Conservation (phyloP, 1,139 yeast species). For the Suhomyces bokatorum region DNA sequence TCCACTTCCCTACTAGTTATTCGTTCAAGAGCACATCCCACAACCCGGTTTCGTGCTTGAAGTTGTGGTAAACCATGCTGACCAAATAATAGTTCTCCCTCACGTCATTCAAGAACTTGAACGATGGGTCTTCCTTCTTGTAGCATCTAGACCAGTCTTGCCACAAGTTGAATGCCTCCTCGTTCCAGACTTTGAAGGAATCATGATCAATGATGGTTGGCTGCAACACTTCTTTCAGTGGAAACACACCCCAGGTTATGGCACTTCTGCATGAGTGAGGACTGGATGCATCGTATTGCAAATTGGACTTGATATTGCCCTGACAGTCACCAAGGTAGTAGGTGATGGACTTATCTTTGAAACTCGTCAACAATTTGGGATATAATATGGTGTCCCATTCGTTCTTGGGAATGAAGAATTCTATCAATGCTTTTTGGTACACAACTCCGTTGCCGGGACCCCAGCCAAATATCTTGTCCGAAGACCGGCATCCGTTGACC, state of each 20-base stretch:
- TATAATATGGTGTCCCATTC: constrained; percentile 60
- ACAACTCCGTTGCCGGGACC: constrained; percentile 90
- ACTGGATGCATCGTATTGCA: constrained; percentile 32
- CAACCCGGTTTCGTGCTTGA: constrained; percentile 66
- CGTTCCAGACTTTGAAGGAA: constrained; percentile 89
- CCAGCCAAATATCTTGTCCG: constrained; percentile 91
- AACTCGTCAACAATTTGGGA: constrained; percentile 49
- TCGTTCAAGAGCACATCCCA: constrained; percentile 63
- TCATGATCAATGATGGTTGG: constrained; percentile 87
- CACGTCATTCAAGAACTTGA: constrained; percentile 59
- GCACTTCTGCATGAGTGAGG: constrained; percentile 55
- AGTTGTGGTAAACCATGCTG: constrained; percentile 85
- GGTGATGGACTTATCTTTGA: constrained; percentile 50
- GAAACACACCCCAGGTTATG: constrained; percentile 96
- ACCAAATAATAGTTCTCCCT: constrained; percentile 70
- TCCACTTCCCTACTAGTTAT: constrained; percentile 22
- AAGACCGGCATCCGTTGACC: constrained; percentile 70
- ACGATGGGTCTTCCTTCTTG: constrained; percentile 53
- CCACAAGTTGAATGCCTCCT: constrained; percentile 92
- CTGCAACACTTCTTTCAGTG: constrained; percentile 80
- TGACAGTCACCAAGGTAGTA: constrained; percentile 69
- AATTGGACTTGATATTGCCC: constrained; percentile 61
- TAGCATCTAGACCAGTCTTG: constrained; percentile 88
- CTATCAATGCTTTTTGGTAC: constrained; percentile 90
- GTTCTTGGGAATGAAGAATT: constrained; percentile 69